Evolutionary conservation across 2,329 filamentous ascomycete genomes (phyloP), one percentile per base, ranked within the genome.

Genomic region (Cytospora piceicola): DNA sequence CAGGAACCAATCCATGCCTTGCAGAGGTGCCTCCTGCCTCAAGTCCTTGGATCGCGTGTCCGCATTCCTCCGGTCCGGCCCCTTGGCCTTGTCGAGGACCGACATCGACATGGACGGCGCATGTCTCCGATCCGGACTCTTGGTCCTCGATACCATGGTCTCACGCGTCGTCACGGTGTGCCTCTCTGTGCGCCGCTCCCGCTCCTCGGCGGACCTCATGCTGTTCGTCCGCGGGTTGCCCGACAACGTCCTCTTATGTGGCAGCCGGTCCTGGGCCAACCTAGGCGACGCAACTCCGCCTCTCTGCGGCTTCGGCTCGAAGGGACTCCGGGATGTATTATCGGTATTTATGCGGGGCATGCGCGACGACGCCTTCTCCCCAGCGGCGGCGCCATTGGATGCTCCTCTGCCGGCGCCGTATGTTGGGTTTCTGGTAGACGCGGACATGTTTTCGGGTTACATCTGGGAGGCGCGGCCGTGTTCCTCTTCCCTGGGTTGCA

Each of bases 101-200:
- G 75, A 71, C 71, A 70, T 70, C 68, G 58, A 49, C 39, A 58
- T 73, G 52, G 77, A 77, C 17, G 76, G 73, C 5, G 74, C 75
- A 51, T 73, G 73, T 49, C 80, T 77, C 55, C 81, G 77, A 59
- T 84, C 83, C 1, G 88, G 84, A 71, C 89, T 91, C 72, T 81
- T 83, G 9, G 82, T 82, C 65, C 87, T 83, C 65, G 83, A 80
- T 42, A 86, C 82, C 63, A 88, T 74, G 63, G 86, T 87, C 72
- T 93, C 90, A 65, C 85, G 80, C 27, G 86, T 88, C 55, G 87
- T 86, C 67, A 88, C 82, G 63, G 86, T 73, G 72, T 82, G 73
- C 73, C 79, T 81, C 75, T 89, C 87, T 9, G 83, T 87, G 72
- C 84, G 80, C 68, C 85, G 78, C 73, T 86, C 83, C 68, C 85